phyloP scores from a whole-genome alignment of 257 asterid genomes.

The Paulownia fortunei region DNA sequence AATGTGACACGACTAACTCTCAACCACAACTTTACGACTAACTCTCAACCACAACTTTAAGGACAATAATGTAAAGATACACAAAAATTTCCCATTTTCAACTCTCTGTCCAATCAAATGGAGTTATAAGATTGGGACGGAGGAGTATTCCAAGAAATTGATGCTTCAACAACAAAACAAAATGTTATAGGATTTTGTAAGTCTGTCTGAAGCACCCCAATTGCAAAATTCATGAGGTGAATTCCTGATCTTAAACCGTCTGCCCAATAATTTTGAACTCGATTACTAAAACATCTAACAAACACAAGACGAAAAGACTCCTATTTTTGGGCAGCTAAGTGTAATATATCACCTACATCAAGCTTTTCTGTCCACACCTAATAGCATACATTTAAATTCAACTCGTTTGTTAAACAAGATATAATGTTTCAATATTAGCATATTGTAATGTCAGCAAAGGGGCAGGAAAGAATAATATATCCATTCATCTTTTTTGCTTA shows the following conservation, averaged over 20 bases:
- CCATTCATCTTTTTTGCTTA: slow-evolving; percentile 13
- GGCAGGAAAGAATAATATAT: not conserved
- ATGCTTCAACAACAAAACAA: not conserved
- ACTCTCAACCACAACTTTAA: not conserved
- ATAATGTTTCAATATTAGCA: not conserved
- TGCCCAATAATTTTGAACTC: not conserved
- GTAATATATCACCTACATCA: not conserved
- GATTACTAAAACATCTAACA: not conserved
- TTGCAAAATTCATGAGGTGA: no score
- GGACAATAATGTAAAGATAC: not conserved
- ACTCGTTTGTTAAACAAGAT: not conserved
- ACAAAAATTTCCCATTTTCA: no score
- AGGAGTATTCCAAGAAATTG: not conserved
- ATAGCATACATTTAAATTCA: slow-evolving; percentile 1
- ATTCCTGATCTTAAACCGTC: not conserved
- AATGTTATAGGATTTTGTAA: not conserved
- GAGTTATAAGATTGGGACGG: not conserved
- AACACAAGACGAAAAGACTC: not conserved
- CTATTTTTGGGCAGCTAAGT: not conserved
- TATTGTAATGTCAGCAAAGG: slow-evolving; percentile 3
- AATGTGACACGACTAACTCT: not conserved
- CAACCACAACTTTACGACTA: no score
- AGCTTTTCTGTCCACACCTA: not conserved
- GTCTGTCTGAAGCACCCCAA: not conserved
- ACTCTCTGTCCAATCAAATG: not conserved